Conservation (phyloP, 371 early-diverging fungal genomes). For the Dichotomocladium elegans region DNA sequence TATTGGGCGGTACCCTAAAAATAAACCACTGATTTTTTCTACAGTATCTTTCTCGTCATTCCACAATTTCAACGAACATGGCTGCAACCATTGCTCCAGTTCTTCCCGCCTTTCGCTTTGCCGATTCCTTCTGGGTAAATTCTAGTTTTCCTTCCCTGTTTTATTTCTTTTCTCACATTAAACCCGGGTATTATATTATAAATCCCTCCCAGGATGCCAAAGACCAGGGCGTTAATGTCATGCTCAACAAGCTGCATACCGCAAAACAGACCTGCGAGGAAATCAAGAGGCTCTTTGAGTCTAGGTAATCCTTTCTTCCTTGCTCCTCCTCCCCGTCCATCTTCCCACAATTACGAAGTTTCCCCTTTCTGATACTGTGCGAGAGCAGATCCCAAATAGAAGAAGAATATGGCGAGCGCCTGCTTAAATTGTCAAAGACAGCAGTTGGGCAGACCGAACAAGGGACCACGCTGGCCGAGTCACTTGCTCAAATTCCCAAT, state of each 20-base stretch:
- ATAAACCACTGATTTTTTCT: too few relatives aligned
- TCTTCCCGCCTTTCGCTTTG: slow-evolving; percentile 10
- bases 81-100: slow-evolving; percentile 1
- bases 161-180: neutral
- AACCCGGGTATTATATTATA: neutral
- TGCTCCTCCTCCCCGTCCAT: too few relatives aligned
- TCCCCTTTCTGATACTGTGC: too few relatives aligned
- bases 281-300: slow-evolving; percentile 18
- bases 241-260: slow-evolving; percentile 10
- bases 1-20: too few relatives aligned
- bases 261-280: slow-evolving; percentile 24
- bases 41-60: too few relatives aligned
- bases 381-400: slow-evolving; percentile 21
- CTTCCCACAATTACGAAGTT: too few relatives aligned
- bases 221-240: slow-evolving; percentile 16
- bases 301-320: slow-evolving; percentile 11
- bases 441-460: slow-evolving; percentile 15
- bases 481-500: slow-evolving; percentile 12
- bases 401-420: slow-evolving; percentile 16
- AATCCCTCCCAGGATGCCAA: slow-evolving; percentile 3
- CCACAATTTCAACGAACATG: too few relatives aligned
- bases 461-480: slow-evolving; percentile 12
- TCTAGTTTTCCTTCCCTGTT: neutral
- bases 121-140: slow-evolving; percentile 17
- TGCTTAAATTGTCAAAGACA: slow-evolving; percentile 16